These are phyloP conservation scores for Panicum miliaceum DNA, from an alignment of 176 grass and related monocot genomes.

Conservation along the genomic window DNA sequence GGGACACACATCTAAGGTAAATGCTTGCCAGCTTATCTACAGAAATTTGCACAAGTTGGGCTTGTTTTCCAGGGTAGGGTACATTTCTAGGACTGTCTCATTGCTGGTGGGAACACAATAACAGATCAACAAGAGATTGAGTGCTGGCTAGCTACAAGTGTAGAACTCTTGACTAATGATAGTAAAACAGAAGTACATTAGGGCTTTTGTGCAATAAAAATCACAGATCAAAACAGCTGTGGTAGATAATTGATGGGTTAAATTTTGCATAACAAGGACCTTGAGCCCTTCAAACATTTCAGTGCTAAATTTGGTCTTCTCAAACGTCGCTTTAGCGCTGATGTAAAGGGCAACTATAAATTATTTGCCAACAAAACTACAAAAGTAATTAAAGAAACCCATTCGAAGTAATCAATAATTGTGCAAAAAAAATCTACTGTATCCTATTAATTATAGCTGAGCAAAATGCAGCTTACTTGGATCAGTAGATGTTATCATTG, in stretches of 20 bases:
- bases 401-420: neutral
- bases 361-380: slow-evolving; percentile 13
- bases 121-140: neutral
- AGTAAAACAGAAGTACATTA: neutral
- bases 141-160: neutral
- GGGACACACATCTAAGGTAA: neutral
- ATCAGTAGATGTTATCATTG: slow-evolving; percentile 78
- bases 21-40: neutral
- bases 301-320: neutral
- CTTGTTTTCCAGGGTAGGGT: neutral
- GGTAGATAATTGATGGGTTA: neutral
- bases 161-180: neutral
- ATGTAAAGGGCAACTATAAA: neutral
- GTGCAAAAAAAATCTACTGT: neutral
- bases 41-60: neutral
- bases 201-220: neutral
- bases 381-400: slow-evolving; percentile 23
- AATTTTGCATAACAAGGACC: neutral
- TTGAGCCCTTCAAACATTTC: neutral
- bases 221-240: neutral
- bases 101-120: neutral
- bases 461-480: slow-evolving; percentile 72
- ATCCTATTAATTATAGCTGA: slow-evolving; percentile 12
- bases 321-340: neutral
- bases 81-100: neutral